Conservation (phyloP, 1,284 basidiomycete genomes). For the Volvariella surrecta region DNA sequence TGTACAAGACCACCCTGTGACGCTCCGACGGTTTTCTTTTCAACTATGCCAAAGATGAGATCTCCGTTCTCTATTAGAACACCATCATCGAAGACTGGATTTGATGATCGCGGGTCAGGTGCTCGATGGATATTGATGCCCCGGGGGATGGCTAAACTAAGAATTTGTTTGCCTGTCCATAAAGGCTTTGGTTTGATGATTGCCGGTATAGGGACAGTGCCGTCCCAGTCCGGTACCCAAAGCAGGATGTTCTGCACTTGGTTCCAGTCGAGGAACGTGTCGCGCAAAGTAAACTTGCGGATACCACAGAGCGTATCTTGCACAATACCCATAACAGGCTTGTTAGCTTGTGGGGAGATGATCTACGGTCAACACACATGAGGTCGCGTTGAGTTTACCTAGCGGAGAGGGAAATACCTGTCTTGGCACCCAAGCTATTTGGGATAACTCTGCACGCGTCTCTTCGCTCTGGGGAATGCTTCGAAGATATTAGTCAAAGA, state of each 20-base stretch:
- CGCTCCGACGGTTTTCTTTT: constrained; percentile 98
- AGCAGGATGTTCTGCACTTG: constrained; percentile 95
- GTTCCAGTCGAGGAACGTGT: constrained; percentile 90
- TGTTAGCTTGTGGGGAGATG: constrained; percentile 98
- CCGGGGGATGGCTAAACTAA: constrained; percentile 89
- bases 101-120: constrained; percentile 73
- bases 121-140: constrained; percentile 91
- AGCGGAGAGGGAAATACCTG: constrained; percentile 67
- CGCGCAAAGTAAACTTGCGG: constrained; percentile 94
- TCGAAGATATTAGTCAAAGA: constrained; percentile 4
- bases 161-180: constrained; percentile 97
- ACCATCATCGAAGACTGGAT: constrained; percentile 87
- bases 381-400: too few species aligned
- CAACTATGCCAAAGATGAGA: constrained; percentile 90
- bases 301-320: constrained; percentile 98
- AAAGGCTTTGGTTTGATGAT: constrained; percentile 96
- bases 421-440: constrained; percentile 98
- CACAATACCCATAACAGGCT: constrained; percentile 99
- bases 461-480: constrained; percentile 98
- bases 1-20: constrained; percentile 93
- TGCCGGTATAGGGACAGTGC: constrained; percentile 84
- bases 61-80: constrained; percentile 98
- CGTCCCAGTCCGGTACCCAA: constrained; percentile 98
- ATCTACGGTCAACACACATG: constrained; percentile 67
- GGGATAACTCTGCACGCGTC: constrained; percentile 95